Base-by-base conservation (phyloP, 106 monocot species). In the Apostasia shenzhenica region DNA sequence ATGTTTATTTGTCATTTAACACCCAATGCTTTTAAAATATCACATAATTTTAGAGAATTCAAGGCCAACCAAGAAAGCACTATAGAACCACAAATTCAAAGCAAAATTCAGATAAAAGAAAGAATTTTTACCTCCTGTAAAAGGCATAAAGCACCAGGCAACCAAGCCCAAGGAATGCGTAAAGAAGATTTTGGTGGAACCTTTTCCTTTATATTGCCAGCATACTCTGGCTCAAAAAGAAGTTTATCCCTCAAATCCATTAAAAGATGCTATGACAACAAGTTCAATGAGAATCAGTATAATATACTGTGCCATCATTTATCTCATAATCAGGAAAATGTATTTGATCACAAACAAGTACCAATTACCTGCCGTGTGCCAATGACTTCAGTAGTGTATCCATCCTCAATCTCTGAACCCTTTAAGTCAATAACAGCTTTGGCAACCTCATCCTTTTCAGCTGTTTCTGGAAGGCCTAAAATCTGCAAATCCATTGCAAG, bases 181-280 rank as follows among this genome's bases (percentile, higher is more conserved):
- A 99, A 72, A 55, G 84, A 84, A 64, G 85, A 81, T 69, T 75
- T 92, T 79, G 97, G 97, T 41, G 80, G 81, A 63, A 99, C 71
- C n/a, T 85, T 92, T 69, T 87, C 89, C 57, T 78, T 99, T 61
- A 80, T 55, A 81, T 83, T 83, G 26, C 97, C 97, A 80, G 92
- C 84, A 76, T 89, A 99, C 39, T 90, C 92, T 62, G 82, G 85
- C 69, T 99, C 97, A 71, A 99, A 97, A 47, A 99, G 90, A 81
- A 99, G 86, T 46, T 99, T 99, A 74, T 99, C 97, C 70, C 97
- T 86, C 43, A 92, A 80, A 83, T 99, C 92, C 89, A 92, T 87
- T 73, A 99, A 80, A 61, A 99, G 82, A 61, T 85, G 81, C 97
- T 99, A 60, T 1, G 56, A 68, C 70, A 6, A 58, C 47, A 14